These are phyloP conservation scores for Venustampulla echinocandica DNA, from an alignment of 495 filamentous ascomycete genomes.

Conservation along the genomic window DNA sequence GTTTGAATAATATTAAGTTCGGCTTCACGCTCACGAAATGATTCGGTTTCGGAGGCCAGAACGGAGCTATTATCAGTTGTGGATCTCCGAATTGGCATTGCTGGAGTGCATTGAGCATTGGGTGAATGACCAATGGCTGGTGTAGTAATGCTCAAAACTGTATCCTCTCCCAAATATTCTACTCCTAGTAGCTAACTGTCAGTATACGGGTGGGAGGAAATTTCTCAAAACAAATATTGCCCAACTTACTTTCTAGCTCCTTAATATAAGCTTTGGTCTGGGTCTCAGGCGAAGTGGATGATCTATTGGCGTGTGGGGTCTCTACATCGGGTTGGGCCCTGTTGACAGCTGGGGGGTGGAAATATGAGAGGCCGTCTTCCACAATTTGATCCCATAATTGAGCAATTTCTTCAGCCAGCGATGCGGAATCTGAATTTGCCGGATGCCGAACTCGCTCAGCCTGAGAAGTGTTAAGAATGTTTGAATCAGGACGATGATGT, in stretches of 20 bases:
- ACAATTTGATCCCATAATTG: constrained; percentile 10
- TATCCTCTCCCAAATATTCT: not conserved
- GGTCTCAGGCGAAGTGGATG: constrained; percentile 2
- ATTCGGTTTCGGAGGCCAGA: constrained; percentile 14
- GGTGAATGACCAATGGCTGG: not conserved
- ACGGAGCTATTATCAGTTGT: constrained; percentile 11
- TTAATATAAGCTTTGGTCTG: not conserved
- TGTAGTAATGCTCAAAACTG: not conserved
- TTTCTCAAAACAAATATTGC: not conserved
- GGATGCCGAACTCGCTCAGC: constrained; percentile 5
- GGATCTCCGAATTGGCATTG: not conserved
- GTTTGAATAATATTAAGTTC: constrained; percentile 11
- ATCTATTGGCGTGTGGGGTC: constrained; percentile 10
- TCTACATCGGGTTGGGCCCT: constrained; percentile 9
- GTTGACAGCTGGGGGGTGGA: constrained; percentile 8
- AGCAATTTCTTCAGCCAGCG: constrained; percentile 11
- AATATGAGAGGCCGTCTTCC: constrained; percentile 7
- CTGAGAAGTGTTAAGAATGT: not conserved
- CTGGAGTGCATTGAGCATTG: not conserved
- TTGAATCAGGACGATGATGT: constrained; percentile 12
- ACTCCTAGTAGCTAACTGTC: not conserved
- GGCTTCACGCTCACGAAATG: constrained; percentile 16
- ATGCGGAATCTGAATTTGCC: constrained; percentile 13
- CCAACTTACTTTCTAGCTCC: constrained; percentile 1
- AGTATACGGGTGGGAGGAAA: not conserved